phyloP scores from a whole-genome alignment of 176 grass and related monocot species.

The Zea luxurians region DNA sequence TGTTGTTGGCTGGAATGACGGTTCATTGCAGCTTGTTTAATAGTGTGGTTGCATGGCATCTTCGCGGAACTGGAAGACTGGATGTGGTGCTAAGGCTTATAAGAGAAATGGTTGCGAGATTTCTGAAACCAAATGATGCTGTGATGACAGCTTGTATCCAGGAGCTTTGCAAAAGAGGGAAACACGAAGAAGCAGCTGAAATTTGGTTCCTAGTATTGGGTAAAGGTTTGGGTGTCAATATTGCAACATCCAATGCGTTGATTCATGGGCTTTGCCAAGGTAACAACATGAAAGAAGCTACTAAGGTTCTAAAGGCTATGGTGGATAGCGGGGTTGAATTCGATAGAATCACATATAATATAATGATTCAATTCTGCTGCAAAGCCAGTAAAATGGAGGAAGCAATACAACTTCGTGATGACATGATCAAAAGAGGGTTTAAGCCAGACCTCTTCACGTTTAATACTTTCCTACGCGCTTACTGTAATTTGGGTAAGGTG shows the following conservation, averaged over 20 bases:
- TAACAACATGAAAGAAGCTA: constrained; percentile 55
- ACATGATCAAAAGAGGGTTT: constrained; percentile 76
- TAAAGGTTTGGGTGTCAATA: constrained; percentile 69
- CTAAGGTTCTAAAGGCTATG: constrained; percentile 62
- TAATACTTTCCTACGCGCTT: constrained; percentile 62
- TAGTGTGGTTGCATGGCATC: constrained; percentile 64
- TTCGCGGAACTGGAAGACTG: constrained; percentile 49
- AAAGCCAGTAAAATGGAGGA: constrained; percentile 68
- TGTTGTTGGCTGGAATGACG: constrained; percentile 65
- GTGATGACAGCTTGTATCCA: constrained; percentile 67
- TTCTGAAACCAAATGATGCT: constrained; percentile 75
- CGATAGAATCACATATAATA: constrained; percentile 91
- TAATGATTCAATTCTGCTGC: constrained; percentile 71
- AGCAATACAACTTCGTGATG: constrained; percentile 64
- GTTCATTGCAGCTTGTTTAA: constrained; percentile 67
- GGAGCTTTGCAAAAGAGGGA: constrained; percentile 66
- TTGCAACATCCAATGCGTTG: constrained; percentile 77
- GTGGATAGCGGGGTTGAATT: constrained; percentile 51
- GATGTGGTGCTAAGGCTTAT: constrained; percentile 53
- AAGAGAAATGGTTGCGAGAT: constrained; percentile 66
- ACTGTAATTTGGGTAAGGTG: constrained; percentile 74
- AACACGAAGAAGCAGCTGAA: constrained; percentile 53
- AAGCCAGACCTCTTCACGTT: constrained; percentile 76
- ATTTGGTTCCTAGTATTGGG: constrained; percentile 59
- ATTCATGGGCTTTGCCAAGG: constrained; percentile 77